phyloP scores from a whole-genome alignment of 202 grass and related monocot genomes.

The Zizania palustris region DNA sequence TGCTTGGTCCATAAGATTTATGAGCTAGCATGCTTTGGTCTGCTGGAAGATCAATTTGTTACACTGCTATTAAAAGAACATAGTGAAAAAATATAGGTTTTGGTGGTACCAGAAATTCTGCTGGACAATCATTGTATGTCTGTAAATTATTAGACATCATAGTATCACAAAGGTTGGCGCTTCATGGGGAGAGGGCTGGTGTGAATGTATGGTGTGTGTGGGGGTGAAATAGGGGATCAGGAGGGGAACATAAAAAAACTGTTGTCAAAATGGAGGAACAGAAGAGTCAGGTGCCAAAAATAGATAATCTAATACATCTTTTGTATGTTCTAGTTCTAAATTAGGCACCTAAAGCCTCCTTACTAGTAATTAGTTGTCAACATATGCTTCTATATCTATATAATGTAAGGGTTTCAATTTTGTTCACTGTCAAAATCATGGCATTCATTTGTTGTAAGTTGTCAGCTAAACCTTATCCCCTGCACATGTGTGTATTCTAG shows the following conservation, averaged over 20 bases:
- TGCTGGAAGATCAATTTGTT: neutral
- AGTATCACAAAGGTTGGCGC: neutral
- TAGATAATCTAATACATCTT: neutral
- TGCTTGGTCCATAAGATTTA: neutral
- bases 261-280: neutral
- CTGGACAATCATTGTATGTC: neutral
- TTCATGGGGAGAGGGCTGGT: neutral
- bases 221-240: neutral
- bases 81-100: neutral
- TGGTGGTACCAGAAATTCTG: neutral
- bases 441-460: neutral
- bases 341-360: neutral
- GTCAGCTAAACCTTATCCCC: conserved; percentile 7
- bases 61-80: neutral
- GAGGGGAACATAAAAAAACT: neutral
- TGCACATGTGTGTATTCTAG: neutral
- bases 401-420: neutral
- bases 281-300: neutral
- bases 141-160: neutral
- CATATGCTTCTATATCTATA: neutral
- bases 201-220: neutral
- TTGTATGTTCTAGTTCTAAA: neutral
- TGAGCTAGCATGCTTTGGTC: neutral
- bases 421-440: neutral
- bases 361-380: neutral